Evolutionary conservation across 2,329 filamentous ascomycete species (phyloP).

Genomic region (Xylaria sp.): DNA sequence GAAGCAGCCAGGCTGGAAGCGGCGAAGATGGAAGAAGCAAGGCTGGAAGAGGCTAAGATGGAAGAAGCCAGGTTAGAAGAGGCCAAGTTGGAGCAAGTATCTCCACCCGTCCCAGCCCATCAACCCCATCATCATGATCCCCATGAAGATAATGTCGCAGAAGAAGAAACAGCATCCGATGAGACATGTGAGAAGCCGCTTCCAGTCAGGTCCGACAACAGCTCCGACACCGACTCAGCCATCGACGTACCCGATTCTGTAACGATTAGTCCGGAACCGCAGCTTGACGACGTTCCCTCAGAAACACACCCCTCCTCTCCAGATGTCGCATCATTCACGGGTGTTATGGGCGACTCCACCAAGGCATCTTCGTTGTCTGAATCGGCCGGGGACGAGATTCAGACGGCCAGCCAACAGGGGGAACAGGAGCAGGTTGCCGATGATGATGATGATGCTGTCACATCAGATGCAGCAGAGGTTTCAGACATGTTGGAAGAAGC

Average conservation of each 20-base stretch:
- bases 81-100: slow-evolving; percentile 24
- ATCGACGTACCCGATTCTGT: slow-evolving; percentile 42
- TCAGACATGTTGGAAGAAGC: slow-evolving; percentile 10
- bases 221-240: slow-evolving; percentile 50
- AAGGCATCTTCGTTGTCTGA: slow-evolving; percentile 61
- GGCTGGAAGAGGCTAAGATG: slow-evolving; percentile 72
- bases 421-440: slow-evolving; percentile 27
- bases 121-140: slow-evolving; percentile 12
- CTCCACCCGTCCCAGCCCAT: neutral
- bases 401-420: slow-evolving; percentile 36
- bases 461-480: slow-evolving; percentile 11
- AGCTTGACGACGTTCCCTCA: slow-evolving; percentile 43
- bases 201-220: slow-evolving; percentile 30
- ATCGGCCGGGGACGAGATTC: slow-evolving; percentile 55
- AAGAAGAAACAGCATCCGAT: slow-evolving; percentile 24
- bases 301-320: slow-evolving; percentile 57
- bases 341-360: slow-evolving; percentile 51
- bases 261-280: slow-evolving; percentile 38
- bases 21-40: slow-evolving; percentile 75
- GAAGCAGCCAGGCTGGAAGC: slow-evolving; percentile 62
- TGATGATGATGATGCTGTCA: slow-evolving; percentile 9
- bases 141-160: slow-evolving; percentile 23
- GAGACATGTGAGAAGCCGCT: slow-evolving; percentile 23
- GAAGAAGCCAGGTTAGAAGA: slow-evolving; percentile 31
- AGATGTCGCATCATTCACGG: slow-evolving; percentile 44